These are phyloP conservation scores for Datisca glomerata DNA, from an alignment of 306 rosid genomes.

Conservation along the genomic window DNA sequence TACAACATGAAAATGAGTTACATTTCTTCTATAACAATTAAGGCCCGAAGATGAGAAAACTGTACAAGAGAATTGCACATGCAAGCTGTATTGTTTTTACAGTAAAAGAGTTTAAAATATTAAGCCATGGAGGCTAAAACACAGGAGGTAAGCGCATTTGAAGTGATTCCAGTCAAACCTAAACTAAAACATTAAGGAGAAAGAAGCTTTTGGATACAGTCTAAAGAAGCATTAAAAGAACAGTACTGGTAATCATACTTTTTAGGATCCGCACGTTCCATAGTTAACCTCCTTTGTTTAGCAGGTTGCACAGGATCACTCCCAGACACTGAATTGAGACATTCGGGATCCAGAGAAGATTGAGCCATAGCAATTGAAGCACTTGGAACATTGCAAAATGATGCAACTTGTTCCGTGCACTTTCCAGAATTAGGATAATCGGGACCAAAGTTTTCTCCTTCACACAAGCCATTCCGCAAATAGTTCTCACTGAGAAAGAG, in stretches of 20 bases:
- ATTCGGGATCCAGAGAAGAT: conserved; percentile 60
- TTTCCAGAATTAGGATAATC: conserved; percentile 38
- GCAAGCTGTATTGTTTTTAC: no score
- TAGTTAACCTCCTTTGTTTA: conserved; percentile 53
- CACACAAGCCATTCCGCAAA: conserved; percentile 38
- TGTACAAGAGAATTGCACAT: no score
- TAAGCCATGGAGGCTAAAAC: no score
- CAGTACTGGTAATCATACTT: conserved; percentile 51
- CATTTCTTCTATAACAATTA: no score
- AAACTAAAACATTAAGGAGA: no score
- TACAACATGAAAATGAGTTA: no score
- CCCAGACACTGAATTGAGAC: conserved; percentile 39
- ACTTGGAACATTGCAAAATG: conserved; percentile 63
- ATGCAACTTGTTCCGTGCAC: conserved; percentile 54
- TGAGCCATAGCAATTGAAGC: conserved; percentile 64
- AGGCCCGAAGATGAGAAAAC: no score
- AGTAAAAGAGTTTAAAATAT: no score
- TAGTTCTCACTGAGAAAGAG: conserved; percentile 31
- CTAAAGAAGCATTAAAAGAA: no score
- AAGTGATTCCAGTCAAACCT: no score
- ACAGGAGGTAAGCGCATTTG: no score
- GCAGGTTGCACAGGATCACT: conserved; percentile 54
- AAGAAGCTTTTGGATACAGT: no score
- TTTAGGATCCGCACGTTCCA: conserved; percentile 68
- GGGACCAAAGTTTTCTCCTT: conserved; percentile 32